Percentiles rank a stretch among this genome's conserved stretches.
These are phyloP conservation scores for Phytophthora sp. DNA, from an alignment of 352 stramenopile species.

Conservation along the genomic window DNA sequence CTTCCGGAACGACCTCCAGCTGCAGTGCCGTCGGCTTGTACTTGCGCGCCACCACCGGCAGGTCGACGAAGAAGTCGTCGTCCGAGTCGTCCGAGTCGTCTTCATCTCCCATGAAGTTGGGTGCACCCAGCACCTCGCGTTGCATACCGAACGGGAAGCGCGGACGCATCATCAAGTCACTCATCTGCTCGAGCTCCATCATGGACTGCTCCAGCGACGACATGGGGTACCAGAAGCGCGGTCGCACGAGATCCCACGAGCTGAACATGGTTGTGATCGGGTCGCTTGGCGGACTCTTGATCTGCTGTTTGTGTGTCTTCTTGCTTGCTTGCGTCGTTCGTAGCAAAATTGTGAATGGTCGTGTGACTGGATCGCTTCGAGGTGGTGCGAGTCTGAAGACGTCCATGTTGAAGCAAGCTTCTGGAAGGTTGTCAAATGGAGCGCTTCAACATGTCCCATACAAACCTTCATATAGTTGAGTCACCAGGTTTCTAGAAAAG, in stretches of 20 bases:
- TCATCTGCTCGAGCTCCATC: constrained; percentile 36
- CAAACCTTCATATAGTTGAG: neutral
- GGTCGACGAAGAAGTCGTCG: constrained; percentile 18
- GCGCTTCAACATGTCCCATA: constrained; percentile 5
- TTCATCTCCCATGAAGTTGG: neutral
- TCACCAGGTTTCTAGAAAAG: neutral
- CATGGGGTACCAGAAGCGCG: constrained; percentile 50
- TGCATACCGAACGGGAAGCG: neutral
- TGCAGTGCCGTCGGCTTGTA: neutral
- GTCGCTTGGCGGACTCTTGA: neutral
- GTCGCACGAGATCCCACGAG: constrained; percentile 47
- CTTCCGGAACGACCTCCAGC: neutral
- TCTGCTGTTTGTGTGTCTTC: neutral
- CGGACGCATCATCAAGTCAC: constrained; percentile 11
- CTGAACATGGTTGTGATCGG: constrained; percentile 34
- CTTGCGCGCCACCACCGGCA: constrained; percentile 8
- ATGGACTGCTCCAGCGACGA: constrained; percentile 51
- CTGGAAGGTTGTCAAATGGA: neutral
- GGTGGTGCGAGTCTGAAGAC: neutral
- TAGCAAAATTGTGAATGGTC: neutral
- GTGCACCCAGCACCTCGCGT: neutral
- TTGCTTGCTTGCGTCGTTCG: constrained; percentile 3
- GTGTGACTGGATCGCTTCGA: neutral
- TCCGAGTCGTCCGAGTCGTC: neutral
- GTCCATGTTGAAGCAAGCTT: neutral